Evolutionary conservation across 2,329 filamentous ascomycete species (phyloP).

Genomic region (Fusarium sp.): DNA sequence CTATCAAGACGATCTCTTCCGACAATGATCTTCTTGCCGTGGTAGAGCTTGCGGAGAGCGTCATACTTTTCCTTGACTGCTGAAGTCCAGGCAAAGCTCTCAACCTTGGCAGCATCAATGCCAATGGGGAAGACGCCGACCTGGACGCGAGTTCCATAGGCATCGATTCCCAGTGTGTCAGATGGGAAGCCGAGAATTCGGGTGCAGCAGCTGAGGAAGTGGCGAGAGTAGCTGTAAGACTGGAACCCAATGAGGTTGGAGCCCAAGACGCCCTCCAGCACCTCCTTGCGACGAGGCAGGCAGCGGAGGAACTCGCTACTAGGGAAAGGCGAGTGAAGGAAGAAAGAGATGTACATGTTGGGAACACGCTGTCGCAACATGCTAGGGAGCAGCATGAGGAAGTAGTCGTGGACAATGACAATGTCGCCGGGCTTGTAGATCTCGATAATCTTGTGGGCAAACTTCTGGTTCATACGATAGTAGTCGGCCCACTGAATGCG

Average conservation of each 20-base stretch:
- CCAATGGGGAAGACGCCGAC: constrained; percentile 96
- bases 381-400: constrained; percentile 88
- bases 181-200: constrained; percentile 92
- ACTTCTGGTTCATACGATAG: constrained; percentile 90
- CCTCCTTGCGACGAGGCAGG: constrained; percentile 86
- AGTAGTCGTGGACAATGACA: constrained; percentile 93
- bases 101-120: constrained; percentile 86
- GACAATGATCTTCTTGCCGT: constrained; percentile 94
- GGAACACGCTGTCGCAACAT: constrained; percentile 88
- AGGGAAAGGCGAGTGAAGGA: constrained; percentile 92
- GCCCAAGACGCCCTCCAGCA: constrained; percentile 89
- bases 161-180: constrained; percentile 85
- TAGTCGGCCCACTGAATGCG: constrained; percentile 92
- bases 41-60: constrained; percentile 80
- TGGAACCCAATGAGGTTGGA: constrained; percentile 96
- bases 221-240: constrained; percentile 92
- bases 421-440: constrained; percentile 94
- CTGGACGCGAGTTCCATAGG: constrained; percentile 88
- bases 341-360: constrained; percentile 94
- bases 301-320: constrained; percentile 96
- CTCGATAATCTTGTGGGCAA: constrained; percentile 88
- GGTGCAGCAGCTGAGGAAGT: constrained; percentile 95
- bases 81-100: constrained; percentile 78
- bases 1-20: constrained; percentile 94
- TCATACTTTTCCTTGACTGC: constrained; percentile 78